A percentile compares a stretch with the other conserved stretches of the same genome.
Evolutionary conservation across 2,329 filamentous ascomycete genomes (phyloP).

Genomic region (Colletotrichum lentis): DNA sequence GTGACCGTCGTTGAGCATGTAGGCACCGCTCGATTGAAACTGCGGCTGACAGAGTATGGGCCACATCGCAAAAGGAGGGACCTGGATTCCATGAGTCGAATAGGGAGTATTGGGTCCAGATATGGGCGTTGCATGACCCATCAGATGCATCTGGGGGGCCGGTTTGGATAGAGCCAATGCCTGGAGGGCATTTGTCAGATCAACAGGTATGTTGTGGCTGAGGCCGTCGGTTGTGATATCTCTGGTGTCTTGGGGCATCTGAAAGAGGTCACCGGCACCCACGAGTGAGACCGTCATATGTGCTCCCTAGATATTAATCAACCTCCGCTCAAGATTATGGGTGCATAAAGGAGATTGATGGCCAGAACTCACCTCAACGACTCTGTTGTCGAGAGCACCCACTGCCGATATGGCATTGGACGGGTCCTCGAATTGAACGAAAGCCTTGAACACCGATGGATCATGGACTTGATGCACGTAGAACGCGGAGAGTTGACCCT

Average conservation of each 20-base stretch:
- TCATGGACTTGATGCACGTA: slow-evolving; percentile 14
- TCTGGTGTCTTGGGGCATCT: neutral
- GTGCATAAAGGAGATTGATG: too few species aligned
- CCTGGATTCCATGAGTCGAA: slow-evolving; percentile 37
- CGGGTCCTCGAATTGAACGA: slow-evolving; percentile 24
- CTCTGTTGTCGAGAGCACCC: slow-evolving; percentile 20
- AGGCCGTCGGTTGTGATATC: neutral
- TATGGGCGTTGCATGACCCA: slow-evolving; percentile 1
- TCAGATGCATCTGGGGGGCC: slow-evolving; percentile 1
- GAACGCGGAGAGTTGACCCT: slow-evolving; percentile 25
- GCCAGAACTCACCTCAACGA: slow-evolving; percentile 23
- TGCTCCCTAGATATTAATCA: slow-evolving; percentile 10
- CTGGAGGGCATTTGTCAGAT: slow-evolving; percentile 30
- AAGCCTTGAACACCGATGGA: slow-evolving; percentile 14
- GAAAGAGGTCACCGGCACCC: neutral
- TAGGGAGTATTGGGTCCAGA: slow-evolving; percentile 5
- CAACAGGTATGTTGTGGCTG: neutral
- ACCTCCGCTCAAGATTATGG: neutral
- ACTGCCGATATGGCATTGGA: slow-evolving; percentile 18
- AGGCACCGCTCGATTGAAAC: slow-evolving; percentile 43
- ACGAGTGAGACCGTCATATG: slow-evolving; percentile 27
- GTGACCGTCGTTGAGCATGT: slow-evolving; percentile 42
- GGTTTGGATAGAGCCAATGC: slow-evolving; percentile 22
- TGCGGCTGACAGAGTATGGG: slow-evolving; percentile 48
- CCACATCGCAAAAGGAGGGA: slow-evolving; percentile 45